Percentiles rank a stretch among this genome's conserved stretches.
phyloP scores from a whole-genome alignment of 805 yeast genomes.

The Metschnikowia baotianmanensis region DNA sequence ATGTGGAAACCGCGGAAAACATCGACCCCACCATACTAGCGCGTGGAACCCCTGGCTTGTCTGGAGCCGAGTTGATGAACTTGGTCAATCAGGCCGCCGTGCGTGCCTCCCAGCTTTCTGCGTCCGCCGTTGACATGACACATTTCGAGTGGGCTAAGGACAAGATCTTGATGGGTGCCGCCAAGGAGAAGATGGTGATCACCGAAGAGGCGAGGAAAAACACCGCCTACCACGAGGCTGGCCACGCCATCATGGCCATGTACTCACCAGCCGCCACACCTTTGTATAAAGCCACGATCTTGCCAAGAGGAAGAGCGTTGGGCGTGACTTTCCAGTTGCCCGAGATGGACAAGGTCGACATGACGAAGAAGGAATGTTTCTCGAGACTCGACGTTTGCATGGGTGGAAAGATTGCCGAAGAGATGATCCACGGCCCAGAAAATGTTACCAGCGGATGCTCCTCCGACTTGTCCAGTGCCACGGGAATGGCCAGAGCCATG shows the following conservation, averaged over 20 bases:
- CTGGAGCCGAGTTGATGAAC: conserved; percentile 97
- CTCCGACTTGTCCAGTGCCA: conserved; percentile 85
- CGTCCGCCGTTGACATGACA: conserved; percentile 81
- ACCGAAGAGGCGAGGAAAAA: conserved; percentile 91
- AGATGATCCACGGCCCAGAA: conserved; percentile 83
- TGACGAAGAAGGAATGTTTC: conserved; percentile 82
- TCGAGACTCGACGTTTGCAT: conserved; percentile 95
- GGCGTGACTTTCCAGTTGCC: conserved; percentile 98
- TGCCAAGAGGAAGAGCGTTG: conserved; percentile 94
- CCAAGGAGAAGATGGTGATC: conserved; percentile 94
- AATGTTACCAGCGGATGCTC: conserved; percentile 96
- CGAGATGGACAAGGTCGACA: conserved; percentile 96
- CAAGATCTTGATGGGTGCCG: conserved; percentile 97
- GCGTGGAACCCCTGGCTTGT: conserved; percentile 94
- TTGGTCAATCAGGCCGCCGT: conserved; percentile 98
- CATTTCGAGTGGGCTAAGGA: conserved; percentile 99
- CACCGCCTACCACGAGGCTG: conserved; percentile 99
- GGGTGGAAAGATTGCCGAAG: conserved; percentile 99
- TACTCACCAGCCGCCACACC: conserved; percentile 93
- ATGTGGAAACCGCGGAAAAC: conserved; percentile 78
- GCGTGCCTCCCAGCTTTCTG: conserved; percentile 89
- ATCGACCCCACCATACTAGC: conserved; percentile 91
- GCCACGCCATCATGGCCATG: conserved; percentile 98
- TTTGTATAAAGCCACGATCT: conserved; percentile 91
- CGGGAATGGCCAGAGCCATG: conserved; percentile 93